Evolutionary conservation across 2,329 filamentous ascomycete species (phyloP), one percentile per base, ranked within the genome.

Genomic region (Alternaria burnsii): DNA sequence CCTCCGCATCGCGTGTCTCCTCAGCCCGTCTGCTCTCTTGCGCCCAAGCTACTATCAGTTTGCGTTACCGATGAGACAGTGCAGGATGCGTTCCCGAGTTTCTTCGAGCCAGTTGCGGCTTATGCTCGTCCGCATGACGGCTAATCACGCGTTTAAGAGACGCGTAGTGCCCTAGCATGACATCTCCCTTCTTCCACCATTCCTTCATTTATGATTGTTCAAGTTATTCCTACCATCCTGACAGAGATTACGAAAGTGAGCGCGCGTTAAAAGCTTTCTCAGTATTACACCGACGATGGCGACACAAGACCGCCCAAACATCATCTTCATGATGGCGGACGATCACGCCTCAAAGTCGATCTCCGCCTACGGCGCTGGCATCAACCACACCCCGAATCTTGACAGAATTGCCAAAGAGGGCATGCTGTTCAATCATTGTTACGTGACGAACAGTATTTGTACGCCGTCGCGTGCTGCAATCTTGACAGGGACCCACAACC

Each of bases 251-350:
- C 28, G n/a, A 20, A 7, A 10, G 38, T 40, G 38, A 18, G n/a
- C 38, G 1, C n/a, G 10, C 38, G 16, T 8, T 40, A 18, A 18
- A 18, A 20, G 38, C 36, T 16, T 41, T 41, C 36, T 14, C 36
- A 36, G 4, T 7, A 40, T 18, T 10, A 40, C 9, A 40, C n/a
- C n/a, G n/a, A 58, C 11, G 30, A 58, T 58, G 61, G 81, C 47
- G 26, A 42, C 52, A 30, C 38, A 26, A 36, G 24, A 50, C 7
- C 58, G 53, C 12, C 71, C 71, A 4, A 82, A 82, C 59, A 81
- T 83, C 57, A 59, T 86, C 55, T 86, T 86, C 73, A 84, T 86
- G 70, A 84, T 86, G 82, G 84, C 83, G 0, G 83, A 86, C 71
- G 84, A 85, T 72, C 83, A 86, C 75, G 84, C 84, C 8, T 73